phyloP scores from a whole-genome alignment of 352 stramenopile species.

The Globisporangium solare region DNA sequence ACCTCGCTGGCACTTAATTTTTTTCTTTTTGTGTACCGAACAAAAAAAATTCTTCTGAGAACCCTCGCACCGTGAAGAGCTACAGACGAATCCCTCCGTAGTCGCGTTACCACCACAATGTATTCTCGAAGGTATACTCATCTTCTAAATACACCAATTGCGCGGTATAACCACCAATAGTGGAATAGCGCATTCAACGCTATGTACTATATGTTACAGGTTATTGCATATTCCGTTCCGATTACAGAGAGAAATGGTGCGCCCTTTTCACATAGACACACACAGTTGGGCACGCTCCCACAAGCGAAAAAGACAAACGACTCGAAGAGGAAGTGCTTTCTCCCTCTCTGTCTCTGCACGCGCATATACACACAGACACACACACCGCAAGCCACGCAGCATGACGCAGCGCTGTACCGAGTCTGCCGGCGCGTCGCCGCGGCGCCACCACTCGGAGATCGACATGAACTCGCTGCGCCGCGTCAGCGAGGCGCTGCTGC shows the following conservation, averaged over 20 bases:
- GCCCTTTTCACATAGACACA: too few species aligned
- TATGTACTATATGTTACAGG: too few species aligned
- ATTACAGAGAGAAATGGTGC: too few species aligned
- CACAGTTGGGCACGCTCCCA: too few species aligned
- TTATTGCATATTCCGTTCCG: too few species aligned
- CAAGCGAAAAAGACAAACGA: not conserved
- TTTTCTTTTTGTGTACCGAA: not conserved
- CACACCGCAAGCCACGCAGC: not conserved
- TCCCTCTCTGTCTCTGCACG: not conserved
- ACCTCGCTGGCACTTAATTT: not conserved
- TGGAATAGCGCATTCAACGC: too few species aligned
- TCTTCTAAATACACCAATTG: too few species aligned
- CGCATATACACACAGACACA: not conserved
- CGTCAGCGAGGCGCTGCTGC: constrained; percentile 62
- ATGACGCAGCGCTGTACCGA: constrained; percentile 1
- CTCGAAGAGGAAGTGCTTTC: constrained; percentile 2
- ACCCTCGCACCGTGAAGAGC: not conserved
- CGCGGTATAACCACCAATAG: too few species aligned
- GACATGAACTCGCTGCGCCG: constrained; percentile 57
- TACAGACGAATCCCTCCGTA: not conserved
- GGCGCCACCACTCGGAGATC: constrained; percentile 38
- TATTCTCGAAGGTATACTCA: too few species aligned
- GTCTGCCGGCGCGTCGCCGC: constrained; percentile 14
- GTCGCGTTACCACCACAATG: too few species aligned
- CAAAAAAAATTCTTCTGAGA: constrained; percentile 1